These are phyloP conservation scores for Neonectria magnoliae DNA, from an alignment of 2,329 filamentous ascomycete species.

Conservation along the genomic window DNA sequence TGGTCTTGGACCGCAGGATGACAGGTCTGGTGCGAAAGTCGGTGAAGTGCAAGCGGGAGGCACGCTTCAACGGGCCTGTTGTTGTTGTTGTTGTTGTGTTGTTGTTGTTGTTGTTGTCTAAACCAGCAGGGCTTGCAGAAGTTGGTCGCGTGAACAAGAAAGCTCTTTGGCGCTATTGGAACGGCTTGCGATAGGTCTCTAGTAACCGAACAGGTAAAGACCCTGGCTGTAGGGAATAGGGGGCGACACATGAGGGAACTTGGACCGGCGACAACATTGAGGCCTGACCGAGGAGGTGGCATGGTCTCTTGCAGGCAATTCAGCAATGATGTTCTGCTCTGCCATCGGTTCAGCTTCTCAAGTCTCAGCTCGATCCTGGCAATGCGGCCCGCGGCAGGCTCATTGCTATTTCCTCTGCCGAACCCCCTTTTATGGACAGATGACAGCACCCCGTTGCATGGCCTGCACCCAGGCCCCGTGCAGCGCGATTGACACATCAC, in stretches of 20 bases:
- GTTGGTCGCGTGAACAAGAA: constrained; percentile 23
- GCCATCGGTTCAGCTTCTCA: background rate
- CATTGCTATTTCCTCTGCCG: constrained; percentile 16
- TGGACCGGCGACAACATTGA: background rate
- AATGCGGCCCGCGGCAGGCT: constrained; percentile 12
- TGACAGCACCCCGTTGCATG: constrained; percentile 7
- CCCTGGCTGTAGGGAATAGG: background rate
- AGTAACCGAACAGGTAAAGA: background rate
- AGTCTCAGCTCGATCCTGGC: background rate
- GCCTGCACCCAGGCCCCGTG: constrained; percentile 5
- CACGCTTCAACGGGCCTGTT: constrained; percentile 26
- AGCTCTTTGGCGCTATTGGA: constrained; percentile 12
- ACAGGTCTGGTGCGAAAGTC: constrained; percentile 28
- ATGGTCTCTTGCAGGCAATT: too few relatives aligned
- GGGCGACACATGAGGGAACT: too few relatives aligned
- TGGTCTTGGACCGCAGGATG: constrained; percentile 4
- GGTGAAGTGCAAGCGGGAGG: constrained; percentile 30
- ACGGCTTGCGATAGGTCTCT: background rate
- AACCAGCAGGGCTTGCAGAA: constrained; percentile 23
- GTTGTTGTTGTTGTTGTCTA: constrained; percentile 17
- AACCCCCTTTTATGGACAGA: constrained; percentile 11
- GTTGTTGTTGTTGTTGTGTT: too few relatives aligned
- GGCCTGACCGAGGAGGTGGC: background rate
- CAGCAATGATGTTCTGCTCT: background rate
- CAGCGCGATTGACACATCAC: constrained; percentile 22